phyloP scores from a whole-genome alignment of 371 early-diverging fungal genomes.

The Nematocida sp. region DNA sequence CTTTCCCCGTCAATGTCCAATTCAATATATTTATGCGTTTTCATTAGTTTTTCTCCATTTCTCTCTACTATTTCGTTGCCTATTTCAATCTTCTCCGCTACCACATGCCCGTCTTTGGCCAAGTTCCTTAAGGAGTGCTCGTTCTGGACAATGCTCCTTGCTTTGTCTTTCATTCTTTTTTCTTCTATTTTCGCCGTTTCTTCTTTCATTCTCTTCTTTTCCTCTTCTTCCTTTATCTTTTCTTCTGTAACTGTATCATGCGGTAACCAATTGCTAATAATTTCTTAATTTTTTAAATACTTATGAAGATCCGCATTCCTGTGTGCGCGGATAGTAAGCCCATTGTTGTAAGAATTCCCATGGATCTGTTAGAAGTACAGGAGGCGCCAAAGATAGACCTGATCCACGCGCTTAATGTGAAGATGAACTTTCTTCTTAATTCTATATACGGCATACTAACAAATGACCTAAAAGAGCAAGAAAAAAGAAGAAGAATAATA shows the following conservation, averaged over 20 bases:
- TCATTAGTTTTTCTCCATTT: neutral
- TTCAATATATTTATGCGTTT: neutral
- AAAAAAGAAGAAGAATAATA: constrained; percentile 37
- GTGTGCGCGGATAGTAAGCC: neutral
- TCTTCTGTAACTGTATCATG: neutral
- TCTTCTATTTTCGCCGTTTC: neutral
- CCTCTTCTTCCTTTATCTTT: constrained; percentile 2
- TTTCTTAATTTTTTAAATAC: neutral
- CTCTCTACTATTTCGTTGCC: neutral
- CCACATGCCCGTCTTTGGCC: constrained; percentile 7
- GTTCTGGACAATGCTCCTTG: too few species aligned
- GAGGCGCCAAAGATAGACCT: constrained; percentile 14
- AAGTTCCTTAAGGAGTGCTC: neutral
- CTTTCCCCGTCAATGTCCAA: too few species aligned
- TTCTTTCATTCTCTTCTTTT: constrained; percentile 6
- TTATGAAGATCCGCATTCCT: constrained; percentile 37
- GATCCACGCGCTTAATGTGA: neutral
- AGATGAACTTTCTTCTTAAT: constrained; percentile 25
- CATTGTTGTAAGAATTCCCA: constrained; percentile 8
- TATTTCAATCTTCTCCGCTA: constrained; percentile 7
- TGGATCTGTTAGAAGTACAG: neutral
- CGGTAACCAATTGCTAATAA: neutral
- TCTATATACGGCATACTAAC: constrained; percentile 24
- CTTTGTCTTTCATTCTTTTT: too few species aligned
- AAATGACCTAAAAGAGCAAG: constrained; percentile 45